phyloP scores from a whole-genome alignment of 768 basidiomycete species.

The Phallus indusiatus region DNA sequence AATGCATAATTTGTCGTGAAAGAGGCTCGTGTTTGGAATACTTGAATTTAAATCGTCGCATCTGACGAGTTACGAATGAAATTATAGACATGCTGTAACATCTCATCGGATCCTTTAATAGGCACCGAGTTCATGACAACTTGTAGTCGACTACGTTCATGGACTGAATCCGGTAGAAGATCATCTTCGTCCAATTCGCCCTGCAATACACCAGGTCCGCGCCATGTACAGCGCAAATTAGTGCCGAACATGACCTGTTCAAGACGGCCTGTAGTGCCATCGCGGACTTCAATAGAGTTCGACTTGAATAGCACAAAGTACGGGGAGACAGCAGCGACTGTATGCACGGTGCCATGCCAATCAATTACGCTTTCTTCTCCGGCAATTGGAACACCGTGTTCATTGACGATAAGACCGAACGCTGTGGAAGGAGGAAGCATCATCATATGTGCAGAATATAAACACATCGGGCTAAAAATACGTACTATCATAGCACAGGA shows the following conservation, averaged over 20 bases:
- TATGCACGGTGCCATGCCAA: constrained; percentile 4
- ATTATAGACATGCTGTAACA: constrained; percentile 7
- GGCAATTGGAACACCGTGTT: not conserved
- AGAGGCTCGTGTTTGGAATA: no score
- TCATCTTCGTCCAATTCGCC: constrained; percentile 7
- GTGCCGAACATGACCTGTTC: constrained; percentile 7
- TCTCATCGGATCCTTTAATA: constrained; percentile 2
- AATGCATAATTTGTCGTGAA: no score
- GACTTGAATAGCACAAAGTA: constrained; percentile 9
- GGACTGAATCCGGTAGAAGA: not conserved
- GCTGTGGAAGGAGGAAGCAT: not conserved
- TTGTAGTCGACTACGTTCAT: constrained; percentile 3
- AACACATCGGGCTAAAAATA: not conserved
- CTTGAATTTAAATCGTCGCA: not conserved
- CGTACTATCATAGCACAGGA: constrained; percentile 7
- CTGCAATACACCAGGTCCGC: constrained; percentile 5
- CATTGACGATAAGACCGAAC: constrained; percentile 6
- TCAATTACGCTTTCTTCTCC: constrained; percentile 3
- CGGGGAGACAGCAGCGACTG: not conserved
- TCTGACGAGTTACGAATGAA: not conserved
- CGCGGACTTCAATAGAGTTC: constrained; percentile 5
- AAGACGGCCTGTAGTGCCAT: not conserved
- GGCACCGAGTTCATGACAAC: constrained; percentile 6
- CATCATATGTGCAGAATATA: not conserved
- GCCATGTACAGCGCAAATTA: constrained; percentile 8